Evolutionary conservation across 768 basidiomycete genomes (phyloP).

Genomic region (Leccinum pellstonianum): DNA sequence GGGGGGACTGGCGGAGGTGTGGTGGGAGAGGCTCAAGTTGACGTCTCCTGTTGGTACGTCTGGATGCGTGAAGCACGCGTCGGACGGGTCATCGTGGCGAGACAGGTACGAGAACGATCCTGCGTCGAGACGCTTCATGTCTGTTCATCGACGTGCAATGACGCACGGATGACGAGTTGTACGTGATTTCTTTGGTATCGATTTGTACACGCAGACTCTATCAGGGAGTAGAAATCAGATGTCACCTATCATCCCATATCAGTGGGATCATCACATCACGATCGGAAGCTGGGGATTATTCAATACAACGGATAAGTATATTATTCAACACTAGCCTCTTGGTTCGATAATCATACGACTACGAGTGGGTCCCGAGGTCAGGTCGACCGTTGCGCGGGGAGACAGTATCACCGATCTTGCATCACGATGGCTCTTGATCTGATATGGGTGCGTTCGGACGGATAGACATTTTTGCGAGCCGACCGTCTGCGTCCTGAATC

Average conservation of each 20-base stretch:
- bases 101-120: constrained; percentile 25
- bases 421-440: not conserved
- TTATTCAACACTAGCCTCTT: not conserved
- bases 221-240: too few species aligned
- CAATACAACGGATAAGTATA: not conserved
- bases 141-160: constrained; percentile 10
- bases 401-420: not conserved
- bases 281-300: not conserved
- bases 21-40: constrained; percentile 12
- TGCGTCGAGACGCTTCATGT: constrained; percentile 11
- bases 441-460: not conserved
- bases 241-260: too few species aligned
- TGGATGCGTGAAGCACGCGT: not conserved
- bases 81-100: constrained; percentile 13
- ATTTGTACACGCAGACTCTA: constrained; percentile 12
- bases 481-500: constrained; percentile 70
- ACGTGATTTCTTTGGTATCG: constrained; percentile 5
- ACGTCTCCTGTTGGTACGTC: not conserved
- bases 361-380: not conserved
- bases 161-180: constrained; percentile 1
- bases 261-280: not conserved
- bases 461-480: constrained; percentile 63
- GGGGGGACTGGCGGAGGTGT: constrained; percentile 1
- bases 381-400: not conserved
- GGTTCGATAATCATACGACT: not conserved